These are phyloP conservation scores for Aristolochia californica DNA, from an alignment of 164 flowering plant genomes.

Conservation along the genomic window DNA sequence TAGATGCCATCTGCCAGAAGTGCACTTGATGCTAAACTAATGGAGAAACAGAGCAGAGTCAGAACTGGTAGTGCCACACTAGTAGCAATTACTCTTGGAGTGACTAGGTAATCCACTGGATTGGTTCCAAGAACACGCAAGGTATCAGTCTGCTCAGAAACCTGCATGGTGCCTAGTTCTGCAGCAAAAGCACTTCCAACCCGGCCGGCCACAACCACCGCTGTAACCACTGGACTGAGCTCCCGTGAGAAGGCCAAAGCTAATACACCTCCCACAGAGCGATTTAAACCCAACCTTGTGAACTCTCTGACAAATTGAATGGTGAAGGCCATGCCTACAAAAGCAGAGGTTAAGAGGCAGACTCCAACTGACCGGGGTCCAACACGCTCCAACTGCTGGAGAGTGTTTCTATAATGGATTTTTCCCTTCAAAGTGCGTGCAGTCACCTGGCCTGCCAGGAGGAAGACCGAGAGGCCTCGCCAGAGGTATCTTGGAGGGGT, in stretches of 20 bases:
- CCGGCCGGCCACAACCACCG: slow-evolving; percentile 82
- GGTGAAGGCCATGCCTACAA: slow-evolving; percentile 95
- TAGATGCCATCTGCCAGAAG: slow-evolving; percentile 67
- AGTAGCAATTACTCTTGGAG: slow-evolving; percentile 80
- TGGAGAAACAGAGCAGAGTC: slow-evolving; percentile 67
- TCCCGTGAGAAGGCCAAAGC: slow-evolving; percentile 89
- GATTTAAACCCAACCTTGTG: slow-evolving; percentile 67
- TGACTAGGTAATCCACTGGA: slow-evolving; percentile 86
- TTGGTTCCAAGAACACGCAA: slow-evolving; percentile 70
- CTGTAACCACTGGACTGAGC: slow-evolving; percentile 83
- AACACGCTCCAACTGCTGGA: slow-evolving; percentile 80
- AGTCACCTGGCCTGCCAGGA: slow-evolving; percentile 80
- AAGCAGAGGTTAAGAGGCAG: slow-evolving; percentile 72
- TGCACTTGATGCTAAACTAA: slow-evolving; percentile 88
- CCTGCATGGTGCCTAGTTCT: slow-evolving; percentile 95
- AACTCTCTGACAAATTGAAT: slow-evolving; percentile 92
- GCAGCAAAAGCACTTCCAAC: slow-evolving; percentile 94
- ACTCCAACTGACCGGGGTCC: slow-evolving; percentile 91
- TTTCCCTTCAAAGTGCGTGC: slow-evolving; percentile 48
- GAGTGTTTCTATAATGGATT: slow-evolving; percentile 74
- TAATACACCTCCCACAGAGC: slow-evolving; percentile 78
- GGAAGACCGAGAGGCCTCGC: slow-evolving; percentile 66
- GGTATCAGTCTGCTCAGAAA: slow-evolving; percentile 91
- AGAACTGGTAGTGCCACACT: slow-evolving; percentile 70
- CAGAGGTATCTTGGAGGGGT: slow-evolving; percentile 70